Percentiles rank a stretch among this genome's conserved stretches.
These are phyloP conservation scores for Ramaria rubella DNA, from an alignment of 768 basidiomycete species.

Conservation along the genomic window DNA sequence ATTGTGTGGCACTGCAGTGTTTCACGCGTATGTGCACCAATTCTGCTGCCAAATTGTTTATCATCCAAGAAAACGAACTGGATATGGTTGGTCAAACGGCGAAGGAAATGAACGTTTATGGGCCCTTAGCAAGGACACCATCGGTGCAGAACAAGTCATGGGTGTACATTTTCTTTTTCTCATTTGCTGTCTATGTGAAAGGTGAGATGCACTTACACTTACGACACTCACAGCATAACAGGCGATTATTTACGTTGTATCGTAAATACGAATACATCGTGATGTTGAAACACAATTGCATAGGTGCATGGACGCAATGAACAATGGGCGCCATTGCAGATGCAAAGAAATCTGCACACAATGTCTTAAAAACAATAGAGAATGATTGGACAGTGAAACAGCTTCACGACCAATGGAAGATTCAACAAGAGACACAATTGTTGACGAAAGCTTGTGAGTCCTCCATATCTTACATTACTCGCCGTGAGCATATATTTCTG, in stretches of 20 bases:
- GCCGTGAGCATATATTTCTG: not conserved
- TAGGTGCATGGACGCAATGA: not conserved
- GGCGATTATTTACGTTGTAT: not conserved
- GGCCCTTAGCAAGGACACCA: constrained; percentile 1
- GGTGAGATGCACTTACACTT: no score
- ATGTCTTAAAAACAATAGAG: not conserved
- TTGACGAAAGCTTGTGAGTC: not conserved
- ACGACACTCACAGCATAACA: no score
- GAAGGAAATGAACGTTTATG: constrained; percentile 6
- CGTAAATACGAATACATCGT: not conserved
- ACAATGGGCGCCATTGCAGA: not conserved
- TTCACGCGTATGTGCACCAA: no score
- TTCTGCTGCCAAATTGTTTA: no score
- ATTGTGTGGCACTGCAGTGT: no score
- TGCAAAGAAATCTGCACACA: not conserved
- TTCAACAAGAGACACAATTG: no score
- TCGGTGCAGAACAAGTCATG: no score
- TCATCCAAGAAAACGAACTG: not conserved
- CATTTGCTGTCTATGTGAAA: not conserved
- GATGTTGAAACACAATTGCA: not conserved
- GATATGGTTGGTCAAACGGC: not conserved
- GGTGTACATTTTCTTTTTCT: not conserved
- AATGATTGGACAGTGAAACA: not conserved
- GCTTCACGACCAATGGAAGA: not conserved
- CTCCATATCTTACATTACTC: not conserved